Conservation (phyloP, 192 early-diverging fungal species). For the Chytriomyces sp. region DNA sequence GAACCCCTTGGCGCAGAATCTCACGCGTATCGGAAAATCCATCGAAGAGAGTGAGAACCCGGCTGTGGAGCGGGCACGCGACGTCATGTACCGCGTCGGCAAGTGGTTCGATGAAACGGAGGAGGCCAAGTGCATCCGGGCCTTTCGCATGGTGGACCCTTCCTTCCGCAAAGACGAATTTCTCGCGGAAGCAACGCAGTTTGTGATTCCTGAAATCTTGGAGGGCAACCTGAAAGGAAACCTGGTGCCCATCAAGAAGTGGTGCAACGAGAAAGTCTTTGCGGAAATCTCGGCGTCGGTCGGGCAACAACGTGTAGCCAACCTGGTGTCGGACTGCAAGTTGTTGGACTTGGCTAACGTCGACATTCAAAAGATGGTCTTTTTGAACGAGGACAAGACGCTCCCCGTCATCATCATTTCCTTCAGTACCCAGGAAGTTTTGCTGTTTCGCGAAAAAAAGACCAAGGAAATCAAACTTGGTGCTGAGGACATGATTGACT, state of each 20-base stretch:
- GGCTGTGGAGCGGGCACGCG: slow-evolving; percentile 75
- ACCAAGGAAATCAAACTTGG: slow-evolving; percentile 82
- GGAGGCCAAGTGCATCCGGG: slow-evolving; percentile 83
- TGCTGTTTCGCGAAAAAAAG: slow-evolving; percentile 87
- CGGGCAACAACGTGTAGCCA: slow-evolving; percentile 82
- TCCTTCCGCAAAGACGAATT: slow-evolving; percentile 83
- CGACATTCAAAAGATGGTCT: slow-evolving; percentile 84
- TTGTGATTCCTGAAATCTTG: slow-evolving; percentile 92
- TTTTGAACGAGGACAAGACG: slow-evolving; percentile 80
- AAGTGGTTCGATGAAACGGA: slow-evolving; percentile 84
- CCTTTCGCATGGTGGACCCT: slow-evolving; percentile 85
- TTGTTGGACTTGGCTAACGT: slow-evolving; percentile 91
- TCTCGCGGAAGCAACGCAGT: slow-evolving; percentile 87
- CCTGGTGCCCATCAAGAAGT: slow-evolving; percentile 73
- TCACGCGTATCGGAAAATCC: slow-evolving; percentile 74
- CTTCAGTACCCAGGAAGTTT: slow-evolving; percentile 93
- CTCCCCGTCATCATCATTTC: slow-evolving; percentile 86
- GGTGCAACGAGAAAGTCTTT: slow-evolving; percentile 89
- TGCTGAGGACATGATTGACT: slow-evolving; percentile 81
- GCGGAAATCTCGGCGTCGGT: slow-evolving; percentile 74
- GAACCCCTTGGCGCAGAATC: slow-evolving; percentile 80
- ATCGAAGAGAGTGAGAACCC: slow-evolving; percentile 92
- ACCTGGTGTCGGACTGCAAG: slow-evolving; percentile 90
- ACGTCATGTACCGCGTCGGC: slow-evolving; percentile 72
- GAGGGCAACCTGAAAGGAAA: slow-evolving; percentile 86